Conservation (phyloP, 2,329 filamentous ascomycete genomes). For the Juglanconis sp. region DNA sequence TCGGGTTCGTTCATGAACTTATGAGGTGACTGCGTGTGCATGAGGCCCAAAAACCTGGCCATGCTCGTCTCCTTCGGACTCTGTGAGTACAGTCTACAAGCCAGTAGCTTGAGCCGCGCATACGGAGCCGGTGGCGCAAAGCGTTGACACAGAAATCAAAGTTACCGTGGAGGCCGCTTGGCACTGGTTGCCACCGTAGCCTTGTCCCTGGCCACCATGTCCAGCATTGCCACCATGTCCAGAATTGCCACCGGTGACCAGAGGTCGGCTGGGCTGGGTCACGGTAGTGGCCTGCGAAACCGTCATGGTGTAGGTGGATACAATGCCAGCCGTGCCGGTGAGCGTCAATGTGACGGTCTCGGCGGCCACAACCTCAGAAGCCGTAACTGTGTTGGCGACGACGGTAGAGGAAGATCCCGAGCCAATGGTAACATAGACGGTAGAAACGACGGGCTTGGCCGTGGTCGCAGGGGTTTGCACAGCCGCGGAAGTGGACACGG, state of each 20-base stretch:
- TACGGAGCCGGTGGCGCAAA: constrained; percentile 8
- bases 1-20: too few relatives aligned
- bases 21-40: too few relatives aligned
- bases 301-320: constrained; percentile 16
- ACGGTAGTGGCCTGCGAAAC: constrained; percentile 6
- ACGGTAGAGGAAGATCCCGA: neutral
- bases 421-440: constrained; percentile 14
- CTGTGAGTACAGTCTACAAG: neutral
- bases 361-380: constrained; percentile 13
- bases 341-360: constrained; percentile 14
- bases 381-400: constrained; percentile 14
- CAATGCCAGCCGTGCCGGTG: constrained; percentile 8
- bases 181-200: constrained; percentile 4
- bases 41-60: too few relatives aligned
- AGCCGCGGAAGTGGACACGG: constrained; percentile 9
- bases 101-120: constrained; percentile 4
- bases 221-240: too few relatives aligned
- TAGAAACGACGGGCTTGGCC: constrained; percentile 7
- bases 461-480: constrained; percentile 9
- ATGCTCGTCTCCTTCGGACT: too few relatives aligned
- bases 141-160: constrained; percentile 11
- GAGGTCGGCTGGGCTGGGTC: neutral
- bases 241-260: neutral
- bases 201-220: neutral
- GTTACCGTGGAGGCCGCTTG: constrained; percentile 13